These are phyloP conservation scores for Tricholoma sp. DNA, from an alignment of 768 basidiomycete genomes.

Conservation along the genomic window DNA sequence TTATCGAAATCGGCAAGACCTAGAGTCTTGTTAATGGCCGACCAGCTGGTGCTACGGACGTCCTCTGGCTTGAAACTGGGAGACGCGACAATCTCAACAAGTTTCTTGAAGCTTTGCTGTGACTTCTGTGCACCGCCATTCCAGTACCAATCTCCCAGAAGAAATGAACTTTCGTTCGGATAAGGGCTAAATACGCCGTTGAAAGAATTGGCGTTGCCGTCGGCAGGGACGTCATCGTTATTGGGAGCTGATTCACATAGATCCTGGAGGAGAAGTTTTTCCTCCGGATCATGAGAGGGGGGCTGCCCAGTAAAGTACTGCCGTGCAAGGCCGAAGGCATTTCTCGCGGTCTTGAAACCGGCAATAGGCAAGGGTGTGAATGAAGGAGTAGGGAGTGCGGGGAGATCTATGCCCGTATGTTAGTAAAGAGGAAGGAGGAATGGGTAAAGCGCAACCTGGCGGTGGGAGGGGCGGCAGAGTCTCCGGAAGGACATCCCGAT, in stretches of 20 bases:
- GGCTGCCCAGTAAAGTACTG: not conserved
- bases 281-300: not conserved
- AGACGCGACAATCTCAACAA: conserved; percentile 5
- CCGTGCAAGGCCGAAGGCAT: not conserved
- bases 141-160: too few relatives aligned
- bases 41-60: conserved; percentile 6
- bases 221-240: too few relatives aligned
- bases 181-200: not conserved
- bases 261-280: not conserved
- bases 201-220: too few relatives aligned
- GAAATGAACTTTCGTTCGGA: too few relatives aligned
- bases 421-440: not conserved
- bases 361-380: not conserved
- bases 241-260: not conserved
- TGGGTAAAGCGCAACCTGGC: not conserved
- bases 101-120: not conserved
- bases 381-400: not conserved
- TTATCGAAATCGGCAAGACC: not conserved
- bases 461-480: not conserved
- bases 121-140: too few relatives aligned
- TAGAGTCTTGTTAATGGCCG: conserved; percentile 3
- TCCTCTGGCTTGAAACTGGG: conserved; percentile 5
- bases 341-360: not conserved
- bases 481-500: not conserved
- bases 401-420: not conserved